phyloP scores from a whole-genome alignment of 2,329 filamentous ascomycete species.

The Aspergillus tamarii region DNA sequence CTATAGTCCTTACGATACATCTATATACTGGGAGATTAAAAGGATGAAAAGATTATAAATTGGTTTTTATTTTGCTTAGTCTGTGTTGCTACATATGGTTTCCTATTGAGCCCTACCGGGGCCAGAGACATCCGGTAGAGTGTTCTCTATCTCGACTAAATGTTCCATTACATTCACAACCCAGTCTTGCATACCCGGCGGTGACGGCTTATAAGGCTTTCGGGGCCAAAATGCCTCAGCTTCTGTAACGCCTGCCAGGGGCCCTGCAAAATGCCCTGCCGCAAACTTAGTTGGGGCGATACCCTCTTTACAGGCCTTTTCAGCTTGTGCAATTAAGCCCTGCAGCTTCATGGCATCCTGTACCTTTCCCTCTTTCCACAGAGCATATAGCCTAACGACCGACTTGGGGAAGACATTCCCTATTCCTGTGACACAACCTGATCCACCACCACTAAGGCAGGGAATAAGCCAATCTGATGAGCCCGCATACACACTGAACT shows the following conservation, averaged over 20 bases:
- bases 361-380: background rate
- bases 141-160: background rate
- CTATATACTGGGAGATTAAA: no score
- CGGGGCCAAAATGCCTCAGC: background rate
- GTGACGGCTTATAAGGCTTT: background rate
- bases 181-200: background rate
- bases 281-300: background rate
- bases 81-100: background rate
- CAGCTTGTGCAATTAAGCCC: background rate
- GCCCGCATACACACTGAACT: background rate
- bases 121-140: background rate
- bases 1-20: no score
- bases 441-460: background rate
- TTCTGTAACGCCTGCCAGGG: background rate
- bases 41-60: fast-evolving
- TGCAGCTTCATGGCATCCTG: background rate
- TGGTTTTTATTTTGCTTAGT: background rate
- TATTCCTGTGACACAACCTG: background rate
- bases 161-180: background rate
- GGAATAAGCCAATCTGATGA: background rate
- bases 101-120: background rate
- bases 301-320: background rate
- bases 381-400: background rate
- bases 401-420: background rate
- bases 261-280: background rate